Base-by-base conservation (phyloP, 768 basidiomycete species). In the Rhodotorula babjevae region DNA sequence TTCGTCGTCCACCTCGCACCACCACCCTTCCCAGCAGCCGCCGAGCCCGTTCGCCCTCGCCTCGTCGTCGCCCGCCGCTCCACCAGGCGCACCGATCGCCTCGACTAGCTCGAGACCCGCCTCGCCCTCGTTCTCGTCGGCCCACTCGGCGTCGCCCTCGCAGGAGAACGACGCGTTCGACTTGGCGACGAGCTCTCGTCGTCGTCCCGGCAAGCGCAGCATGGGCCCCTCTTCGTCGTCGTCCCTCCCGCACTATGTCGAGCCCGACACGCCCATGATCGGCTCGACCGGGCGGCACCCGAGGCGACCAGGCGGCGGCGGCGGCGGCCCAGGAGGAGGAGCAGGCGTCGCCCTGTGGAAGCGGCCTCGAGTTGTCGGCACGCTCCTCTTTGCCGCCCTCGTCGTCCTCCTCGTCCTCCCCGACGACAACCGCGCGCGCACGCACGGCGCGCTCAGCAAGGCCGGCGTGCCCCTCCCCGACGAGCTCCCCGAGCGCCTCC, bases 401-500 rank as follows among this genome's bases (percentile, higher is more conserved):
- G 68, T 76, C 50, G 67, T 68, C 15, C 60, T 77, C 55, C 52
- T 78, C 55, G 49, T 74, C 63, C 64, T 78, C 29, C 77, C 75
- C 21, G 73, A 76, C 67, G 73, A 65, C 33, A 74, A 59, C 52
- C 67, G 77, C n/a, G 56, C 61, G 8, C 68, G 68, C 7, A 68
- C 75, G 0, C 77, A 78, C 50, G 67, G 73, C 15, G 77, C 75
- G 7, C 71, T 78, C 36, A 74, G 65, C 10, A 72, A 62, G 11
- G 77, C 69, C 18, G 77, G 77, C 44, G 71, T 78, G 3, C 75
- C 72, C 6, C 68, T 78, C 23, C 77, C 77, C 33, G 71, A 76
- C 67, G 65, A 68, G 40, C 63, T 78, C 3, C 75, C 75, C 27
- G 74, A 75, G 14, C 69, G 72, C 2, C 58, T 73, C 31, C 72